A percentile compares a stretch with the other conserved stretches of the same genome.
Evolutionary conservation across 352 stramenopile species (phyloP).

Genomic region (Discostella stelligera): DNA sequence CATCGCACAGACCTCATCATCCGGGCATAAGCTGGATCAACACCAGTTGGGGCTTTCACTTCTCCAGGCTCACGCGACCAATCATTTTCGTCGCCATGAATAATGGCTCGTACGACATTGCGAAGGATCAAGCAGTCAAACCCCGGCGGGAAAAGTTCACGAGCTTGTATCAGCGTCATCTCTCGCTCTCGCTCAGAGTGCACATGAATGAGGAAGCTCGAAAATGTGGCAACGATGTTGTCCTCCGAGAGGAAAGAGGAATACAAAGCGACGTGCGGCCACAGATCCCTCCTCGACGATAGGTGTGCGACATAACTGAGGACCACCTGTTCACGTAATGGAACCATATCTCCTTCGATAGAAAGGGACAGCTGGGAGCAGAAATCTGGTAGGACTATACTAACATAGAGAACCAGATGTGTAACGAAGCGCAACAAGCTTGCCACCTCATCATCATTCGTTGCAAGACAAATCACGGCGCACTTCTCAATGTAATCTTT

Average conservation of each 20-base stretch:
- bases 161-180: slow-evolving; percentile 53
- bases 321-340: slow-evolving; percentile 51
- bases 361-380: slow-evolving; percentile 24
- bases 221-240: slow-evolving; percentile 48
- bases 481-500: slow-evolving; percentile 46
- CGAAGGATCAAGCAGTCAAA: slow-evolving; percentile 54
- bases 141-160: slow-evolving; percentile 54
- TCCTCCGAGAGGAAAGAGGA: slow-evolving; percentile 60
- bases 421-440: slow-evolving; percentile 64
- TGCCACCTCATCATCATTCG: slow-evolving; percentile 21
- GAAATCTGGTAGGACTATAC: slow-evolving; percentile 53
- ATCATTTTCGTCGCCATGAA: slow-evolving; percentile 29
- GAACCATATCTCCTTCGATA: slow-evolving; percentile 2
- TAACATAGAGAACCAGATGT: slow-evolving; percentile 71
- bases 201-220: slow-evolving; percentile 57
- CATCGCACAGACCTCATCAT: slow-evolving; percentile 71
- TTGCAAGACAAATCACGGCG: slow-evolving; percentile 20
- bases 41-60: slow-evolving; percentile 24
- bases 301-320: slow-evolving; percentile 65
- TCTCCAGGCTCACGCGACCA: slow-evolving; percentile 33
- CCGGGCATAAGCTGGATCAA: slow-evolving; percentile 38
- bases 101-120: slow-evolving; percentile 53
- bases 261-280: slow-evolving; percentile 67
- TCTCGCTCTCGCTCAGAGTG: slow-evolving; percentile 56
- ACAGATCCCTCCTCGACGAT: slow-evolving; percentile 57